phyloP scores from a whole-genome alignment of 495 filamentous ascomycete species.

The Neurospora sp. region DNA sequence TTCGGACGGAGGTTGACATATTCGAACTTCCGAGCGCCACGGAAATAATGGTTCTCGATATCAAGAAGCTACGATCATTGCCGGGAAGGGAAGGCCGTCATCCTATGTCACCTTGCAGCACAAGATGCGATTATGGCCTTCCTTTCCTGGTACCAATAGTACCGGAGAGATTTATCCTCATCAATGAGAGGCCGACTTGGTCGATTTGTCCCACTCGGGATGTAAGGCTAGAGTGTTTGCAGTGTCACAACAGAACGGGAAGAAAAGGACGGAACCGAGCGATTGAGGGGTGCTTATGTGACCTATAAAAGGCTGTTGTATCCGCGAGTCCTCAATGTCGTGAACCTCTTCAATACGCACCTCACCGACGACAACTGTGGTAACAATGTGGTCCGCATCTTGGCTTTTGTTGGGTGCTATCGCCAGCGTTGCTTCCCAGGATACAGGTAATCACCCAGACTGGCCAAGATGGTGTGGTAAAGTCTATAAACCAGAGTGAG shows the following conservation, averaged over 20 bases:
- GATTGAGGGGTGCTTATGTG: neutral
- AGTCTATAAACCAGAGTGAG: slow-evolving; percentile 41
- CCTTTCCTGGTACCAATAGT: neutral
- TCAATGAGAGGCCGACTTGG: neutral
- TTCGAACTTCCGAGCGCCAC: neutral
- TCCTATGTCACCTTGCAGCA: neutral
- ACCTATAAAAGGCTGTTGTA: neutral
- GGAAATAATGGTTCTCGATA: neutral
- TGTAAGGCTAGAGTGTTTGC: neutral
- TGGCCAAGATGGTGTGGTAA: slow-evolving; percentile 51
- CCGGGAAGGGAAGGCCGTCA: neutral
- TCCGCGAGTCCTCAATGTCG: neutral
- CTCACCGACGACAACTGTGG: neutral
- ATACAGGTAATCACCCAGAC: slow-evolving; percentile 32
- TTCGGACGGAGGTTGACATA: neutral
- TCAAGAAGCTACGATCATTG: neutral
- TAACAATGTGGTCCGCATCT: neutral
- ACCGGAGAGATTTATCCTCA: neutral
- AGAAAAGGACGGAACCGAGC: neutral
- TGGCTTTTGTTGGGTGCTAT: neutral
- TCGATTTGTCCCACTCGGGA: neutral
- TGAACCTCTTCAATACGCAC: neutral
- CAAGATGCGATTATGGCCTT: neutral
- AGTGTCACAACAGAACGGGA: neutral
- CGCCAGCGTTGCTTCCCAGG: slow-evolving; percentile 5